phyloP scores from a whole-genome alignment of 345 rosid genomes.

The Rhizophora apiculata region DNA sequence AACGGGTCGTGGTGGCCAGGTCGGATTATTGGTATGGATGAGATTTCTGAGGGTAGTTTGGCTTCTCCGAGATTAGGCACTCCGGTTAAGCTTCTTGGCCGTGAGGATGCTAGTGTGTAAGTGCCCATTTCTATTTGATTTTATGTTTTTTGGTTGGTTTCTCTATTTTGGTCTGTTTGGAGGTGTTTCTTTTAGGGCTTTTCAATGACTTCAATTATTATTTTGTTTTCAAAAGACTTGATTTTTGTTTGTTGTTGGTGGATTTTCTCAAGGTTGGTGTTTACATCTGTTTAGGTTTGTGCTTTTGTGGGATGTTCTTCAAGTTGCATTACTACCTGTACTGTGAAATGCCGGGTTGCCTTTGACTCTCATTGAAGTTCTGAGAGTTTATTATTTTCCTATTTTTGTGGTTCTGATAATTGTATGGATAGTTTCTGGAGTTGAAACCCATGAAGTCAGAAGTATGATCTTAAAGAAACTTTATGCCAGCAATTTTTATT shows the following conservation, averaged over 20 bases:
- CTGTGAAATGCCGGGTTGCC: not conserved
- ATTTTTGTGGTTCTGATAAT: too few relatives aligned
- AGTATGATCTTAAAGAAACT: too few relatives aligned
- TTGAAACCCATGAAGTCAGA: too few relatives aligned
- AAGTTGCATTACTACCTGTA: not conserved
- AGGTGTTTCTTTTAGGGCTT: not conserved
- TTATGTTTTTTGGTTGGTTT: not conserved
- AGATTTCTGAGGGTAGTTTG: conserved; percentile 66
- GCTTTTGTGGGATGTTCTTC: not conserved
- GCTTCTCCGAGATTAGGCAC: conserved; percentile 84
- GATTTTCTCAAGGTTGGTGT: too few relatives aligned
- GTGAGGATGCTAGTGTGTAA: conserved; percentile 94
- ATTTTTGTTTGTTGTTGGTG: too few relatives aligned
- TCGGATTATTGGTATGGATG: conserved; percentile 67
- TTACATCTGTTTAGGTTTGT: too few relatives aligned
- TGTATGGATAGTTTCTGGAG: too few relatives aligned
- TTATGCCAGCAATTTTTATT: too few relatives aligned
- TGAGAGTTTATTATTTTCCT: too few relatives aligned
- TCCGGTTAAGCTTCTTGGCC: conserved; percentile 95
- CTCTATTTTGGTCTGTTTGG: not conserved
- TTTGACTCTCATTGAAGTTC: too few relatives aligned
- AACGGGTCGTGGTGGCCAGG: conserved; percentile 99
- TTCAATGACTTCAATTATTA: not conserved
- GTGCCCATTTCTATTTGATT: conserved; percentile 27
- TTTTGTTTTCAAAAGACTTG: not conserved